Evolutionary conservation across 805 yeast species (phyloP), one percentile per base, ranked within the genome.

Genomic region (Hanseniaspora meyeri): DNA sequence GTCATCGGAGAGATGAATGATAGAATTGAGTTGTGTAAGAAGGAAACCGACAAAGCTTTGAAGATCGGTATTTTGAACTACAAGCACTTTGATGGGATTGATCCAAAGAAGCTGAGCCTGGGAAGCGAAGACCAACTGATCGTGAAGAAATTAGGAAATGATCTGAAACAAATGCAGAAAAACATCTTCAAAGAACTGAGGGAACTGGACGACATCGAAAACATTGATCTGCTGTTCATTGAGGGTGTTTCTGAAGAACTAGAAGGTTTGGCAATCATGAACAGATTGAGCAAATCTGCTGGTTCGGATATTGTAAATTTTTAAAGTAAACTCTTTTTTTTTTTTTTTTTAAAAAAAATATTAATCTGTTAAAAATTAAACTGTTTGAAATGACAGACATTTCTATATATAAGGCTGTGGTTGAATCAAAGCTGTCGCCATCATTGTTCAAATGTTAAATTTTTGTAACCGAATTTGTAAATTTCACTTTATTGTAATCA

Each of bases 251-350:
- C 74, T 31, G 89, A 85, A 60, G 70, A 73, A 0, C 77, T 83
- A 54, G 93, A 89, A 65, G 98, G 98, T 0, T 73, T 90, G 57
- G 98, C 98, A 0, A 84, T 93, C 39, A 91, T 93, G 96, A 93
- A 93, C 67, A 72, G 98, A 62, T 72, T 91, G 36, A 74, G 77
- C 38, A 90, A 90, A 67, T 97, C 97, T 3, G 95, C 97, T 0
- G 70, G 78, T 6, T 53, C 57, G 46, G 57, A 53, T 46, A 46
- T 53, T 38, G 51, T 53, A 20, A 40, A n/a, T 1, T 53, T 53
- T n/a, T 53, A 46, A 29, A 24, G 5, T 24, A 24, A 4, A 24
- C 3, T n/a, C 16, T 19, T 19, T 10, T 40, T 19, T 40, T 12
- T 2, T 40, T 39, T 39, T 12, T 4, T 9, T 34, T 34, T 2